Evolutionary conservation across 208 protist species (phyloP).

Genomic region (Wallacemonas sp.): DNA sequence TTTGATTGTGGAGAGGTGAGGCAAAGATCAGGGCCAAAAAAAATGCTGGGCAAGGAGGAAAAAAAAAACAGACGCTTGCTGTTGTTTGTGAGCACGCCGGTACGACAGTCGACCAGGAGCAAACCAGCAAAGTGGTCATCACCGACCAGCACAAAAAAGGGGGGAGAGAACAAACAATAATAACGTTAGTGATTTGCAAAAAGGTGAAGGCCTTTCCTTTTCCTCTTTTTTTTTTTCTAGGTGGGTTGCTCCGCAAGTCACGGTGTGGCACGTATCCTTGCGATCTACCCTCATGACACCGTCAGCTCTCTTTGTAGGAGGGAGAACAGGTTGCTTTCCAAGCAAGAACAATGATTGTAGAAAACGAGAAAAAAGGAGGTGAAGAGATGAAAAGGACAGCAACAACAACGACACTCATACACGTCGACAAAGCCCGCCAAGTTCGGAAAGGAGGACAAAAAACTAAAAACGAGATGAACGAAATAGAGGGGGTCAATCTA

Average conservation of each 20-base stretch:
- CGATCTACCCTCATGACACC: too few species aligned
- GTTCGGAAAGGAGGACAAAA: too few species aligned
- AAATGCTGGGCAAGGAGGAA: neutral
- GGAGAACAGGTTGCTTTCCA: neutral
- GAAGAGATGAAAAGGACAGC: neutral
- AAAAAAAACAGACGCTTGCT: slow-evolving; percentile 1
- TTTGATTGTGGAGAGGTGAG: too few species aligned
- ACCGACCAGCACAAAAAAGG: slow-evolving; percentile 8
- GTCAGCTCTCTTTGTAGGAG: too few species aligned
- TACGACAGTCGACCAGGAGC: neutral
- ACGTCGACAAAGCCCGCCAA: slow-evolving; percentile 1
- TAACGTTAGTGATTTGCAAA: slow-evolving; percentile 16
- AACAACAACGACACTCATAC: slow-evolving; percentile 5
- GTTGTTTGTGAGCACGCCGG: neutral
- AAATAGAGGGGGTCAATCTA: neutral
- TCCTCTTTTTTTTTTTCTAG: slow-evolving; percentile 11
- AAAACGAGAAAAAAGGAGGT: slow-evolving; percentile 14
- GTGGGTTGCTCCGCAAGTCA: neutral
- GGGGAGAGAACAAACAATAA: slow-evolving; percentile 7
- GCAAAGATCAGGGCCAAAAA: too few species aligned
- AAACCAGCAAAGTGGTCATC: neutral
- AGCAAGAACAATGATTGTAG: neutral
- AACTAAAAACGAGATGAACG: slow-evolving; percentile 13
- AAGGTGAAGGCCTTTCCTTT: slow-evolving; percentile 11
- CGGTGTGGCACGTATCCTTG: too few species aligned